Percentiles rank a stretch among this genome's conserved stretches.
Conservation (phyloP, 2,329 filamentous ascomycete species). For the Phialocephala sp. region DNA sequence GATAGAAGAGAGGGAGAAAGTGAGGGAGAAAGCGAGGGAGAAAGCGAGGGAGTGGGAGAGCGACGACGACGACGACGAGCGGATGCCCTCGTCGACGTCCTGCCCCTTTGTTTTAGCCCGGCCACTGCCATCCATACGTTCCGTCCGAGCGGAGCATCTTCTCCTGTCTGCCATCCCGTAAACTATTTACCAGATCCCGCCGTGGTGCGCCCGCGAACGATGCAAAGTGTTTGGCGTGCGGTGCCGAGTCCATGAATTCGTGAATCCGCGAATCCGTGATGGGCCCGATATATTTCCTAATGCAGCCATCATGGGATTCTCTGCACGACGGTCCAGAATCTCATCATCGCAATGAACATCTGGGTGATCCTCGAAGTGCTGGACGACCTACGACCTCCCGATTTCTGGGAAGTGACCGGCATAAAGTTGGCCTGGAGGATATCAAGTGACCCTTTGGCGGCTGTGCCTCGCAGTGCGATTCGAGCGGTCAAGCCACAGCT, state of each 20-base stretch:
- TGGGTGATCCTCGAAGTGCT: neutral
- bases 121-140: neutral
- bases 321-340: conserved; percentile 8
- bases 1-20: too few relatives aligned
- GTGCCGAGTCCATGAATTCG: neutral
- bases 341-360: conserved; percentile 1
- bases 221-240: neutral
- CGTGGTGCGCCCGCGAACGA: neutral
- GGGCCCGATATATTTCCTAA: conserved; percentile 5
- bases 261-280: neutral
- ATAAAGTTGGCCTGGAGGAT: neutral
- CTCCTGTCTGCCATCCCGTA: neutral
- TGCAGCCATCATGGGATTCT: conserved; percentile 7
- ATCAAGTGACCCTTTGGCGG: conserved; percentile 15
- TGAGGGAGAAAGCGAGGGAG: neutral
- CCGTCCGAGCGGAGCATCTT: neutral
- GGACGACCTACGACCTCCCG: neutral
- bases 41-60: neutral
- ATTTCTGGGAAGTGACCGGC: neutral
- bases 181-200: neutral
- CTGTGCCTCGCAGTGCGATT: conserved; percentile 11
- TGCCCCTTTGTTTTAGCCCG: neutral
- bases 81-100: neutral
- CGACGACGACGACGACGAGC: neutral
- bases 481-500: conserved; percentile 12